Conservation (phyloP, 768 basidiomycete genomes). For the Pisolithus tinctorius region DNA sequence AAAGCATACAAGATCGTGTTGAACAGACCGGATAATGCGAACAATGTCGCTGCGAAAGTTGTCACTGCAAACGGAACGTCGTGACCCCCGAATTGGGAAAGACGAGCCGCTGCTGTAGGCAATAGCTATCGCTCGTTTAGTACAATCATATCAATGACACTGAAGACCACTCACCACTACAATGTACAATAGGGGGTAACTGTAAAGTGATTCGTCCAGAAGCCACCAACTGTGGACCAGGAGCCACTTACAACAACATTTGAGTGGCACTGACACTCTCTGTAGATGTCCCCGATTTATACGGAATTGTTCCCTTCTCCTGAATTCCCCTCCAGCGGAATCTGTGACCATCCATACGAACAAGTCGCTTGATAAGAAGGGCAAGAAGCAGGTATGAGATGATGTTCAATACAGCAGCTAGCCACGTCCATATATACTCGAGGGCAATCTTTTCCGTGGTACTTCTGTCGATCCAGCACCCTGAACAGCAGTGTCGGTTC, state of each 20-base stretch:
- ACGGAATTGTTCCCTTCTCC: constrained; percentile 7
- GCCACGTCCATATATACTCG: constrained; percentile 42
- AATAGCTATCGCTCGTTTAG: constrained; percentile 18
- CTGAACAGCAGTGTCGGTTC: constrained; percentile 16
- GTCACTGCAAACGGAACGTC: constrained; percentile 30
- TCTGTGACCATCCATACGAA: constrained; percentile 27
- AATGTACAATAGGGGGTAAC: constrained; percentile 42
- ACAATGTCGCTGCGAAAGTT: constrained; percentile 35
- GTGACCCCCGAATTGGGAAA: constrained; percentile 27
- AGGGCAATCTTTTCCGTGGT: constrained; percentile 37
- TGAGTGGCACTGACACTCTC: constrained; percentile 31
- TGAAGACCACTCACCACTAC: constrained; percentile 19
- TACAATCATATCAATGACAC: not conserved
- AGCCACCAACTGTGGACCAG: not conserved
- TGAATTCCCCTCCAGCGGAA: constrained; percentile 13
- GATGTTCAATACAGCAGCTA: constrained; percentile 22
- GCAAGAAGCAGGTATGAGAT: constrained; percentile 41
- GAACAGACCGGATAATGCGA: constrained; percentile 38
- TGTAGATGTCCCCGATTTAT: not conserved
- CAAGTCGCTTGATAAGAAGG: constrained; percentile 33
- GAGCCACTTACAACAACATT: constrained; percentile 43
- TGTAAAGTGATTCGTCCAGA: constrained; percentile 11
- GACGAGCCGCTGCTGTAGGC: constrained; percentile 37
- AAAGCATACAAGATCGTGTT: constrained; percentile 34
- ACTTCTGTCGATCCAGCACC: constrained; percentile 44